Evolutionary conservation across 441 rosid genomes (phyloP).

Genomic region (Kokia cookei): DNA sequence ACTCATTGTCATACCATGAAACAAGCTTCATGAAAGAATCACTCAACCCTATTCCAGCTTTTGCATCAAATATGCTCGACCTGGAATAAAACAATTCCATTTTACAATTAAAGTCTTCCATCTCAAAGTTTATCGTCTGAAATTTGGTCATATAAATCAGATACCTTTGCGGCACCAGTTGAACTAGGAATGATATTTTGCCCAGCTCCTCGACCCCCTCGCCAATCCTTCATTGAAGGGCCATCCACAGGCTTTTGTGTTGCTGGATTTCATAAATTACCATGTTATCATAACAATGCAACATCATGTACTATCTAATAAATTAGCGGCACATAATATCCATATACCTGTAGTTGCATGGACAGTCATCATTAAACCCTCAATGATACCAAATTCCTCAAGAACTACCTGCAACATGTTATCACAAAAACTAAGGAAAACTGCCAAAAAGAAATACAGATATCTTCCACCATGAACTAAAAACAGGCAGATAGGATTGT

Average conservation of each 20-base stretch:
- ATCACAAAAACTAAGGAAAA: neutral
- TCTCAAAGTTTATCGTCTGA: neutral
- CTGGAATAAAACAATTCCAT: constrained; percentile 27
- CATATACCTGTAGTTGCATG: constrained; percentile 92
- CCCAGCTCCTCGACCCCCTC: constrained; percentile 97
- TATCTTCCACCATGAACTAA: neutral
- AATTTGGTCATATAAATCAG: neutral
- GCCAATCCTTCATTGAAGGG: constrained; percentile 98
- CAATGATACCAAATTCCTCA: constrained; percentile 90
- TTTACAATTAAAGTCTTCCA: neutral
- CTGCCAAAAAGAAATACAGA: neutral
- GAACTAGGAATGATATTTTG: constrained; percentile 99
- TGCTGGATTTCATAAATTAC: constrained; percentile 43
- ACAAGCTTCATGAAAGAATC: constrained; percentile 79
- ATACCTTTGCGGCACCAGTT: constrained; percentile 98
- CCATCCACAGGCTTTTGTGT: constrained; percentile 32
- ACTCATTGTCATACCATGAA: constrained; percentile 95
- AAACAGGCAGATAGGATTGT: neutral
- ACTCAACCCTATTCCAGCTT: constrained; percentile 91
- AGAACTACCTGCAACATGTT: constrained; percentile 68
- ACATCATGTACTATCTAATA: neutral
- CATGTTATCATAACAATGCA: neutral
- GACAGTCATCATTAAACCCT: constrained; percentile 99
- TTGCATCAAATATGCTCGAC: constrained; percentile 97
- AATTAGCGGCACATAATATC: constrained; percentile 3